Conservation (phyloP, 1,284 basidiomycete genomes). For the Puccinia triticina region DNA sequence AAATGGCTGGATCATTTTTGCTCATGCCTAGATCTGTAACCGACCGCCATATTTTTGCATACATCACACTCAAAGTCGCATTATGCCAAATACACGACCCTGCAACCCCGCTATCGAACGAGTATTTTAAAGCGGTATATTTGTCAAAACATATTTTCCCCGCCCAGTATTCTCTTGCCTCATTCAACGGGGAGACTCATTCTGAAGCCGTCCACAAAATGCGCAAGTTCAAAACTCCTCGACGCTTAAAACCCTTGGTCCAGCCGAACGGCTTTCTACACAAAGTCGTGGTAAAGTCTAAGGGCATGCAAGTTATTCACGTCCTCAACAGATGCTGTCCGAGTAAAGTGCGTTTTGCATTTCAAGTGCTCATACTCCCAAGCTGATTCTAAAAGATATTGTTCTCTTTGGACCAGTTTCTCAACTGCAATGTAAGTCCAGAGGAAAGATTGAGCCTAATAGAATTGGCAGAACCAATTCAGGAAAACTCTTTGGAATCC, state of each 20-base stretch:
- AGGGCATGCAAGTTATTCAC: neutral
- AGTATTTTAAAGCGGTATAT: conserved; percentile 27
- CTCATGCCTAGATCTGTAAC: neutral
- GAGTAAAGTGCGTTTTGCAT: conserved; percentile 19
- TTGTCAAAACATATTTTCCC: conserved; percentile 43
- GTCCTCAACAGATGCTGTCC: conserved; percentile 35
- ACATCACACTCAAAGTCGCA: neutral
- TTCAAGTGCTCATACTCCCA: neutral
- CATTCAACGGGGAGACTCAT: conserved; percentile 15
- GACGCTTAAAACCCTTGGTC: conserved; percentile 28
- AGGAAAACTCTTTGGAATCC: conserved; percentile 2
- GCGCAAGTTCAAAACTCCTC: conserved; percentile 28
- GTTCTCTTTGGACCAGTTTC: conserved; percentile 10
- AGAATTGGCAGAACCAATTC: conserved; percentile 37
- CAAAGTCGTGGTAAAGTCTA: conserved; percentile 2
- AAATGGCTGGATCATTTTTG: neutral
- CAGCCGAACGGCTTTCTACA: conserved; percentile 22
- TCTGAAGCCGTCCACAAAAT: conserved; percentile 15
- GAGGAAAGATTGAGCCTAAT: conserved; percentile 37
- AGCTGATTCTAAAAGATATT: neutral
- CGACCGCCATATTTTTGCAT: neutral
- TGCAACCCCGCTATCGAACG: neutral
- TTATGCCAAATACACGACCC: conserved; percentile 20
- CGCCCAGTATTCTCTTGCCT: conserved; percentile 26
- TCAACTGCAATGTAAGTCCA: conserved; percentile 23